Conservation (phyloP, 2,329 filamentous ascomycete species). For the Conoideocrella luteorostrata region DNA sequence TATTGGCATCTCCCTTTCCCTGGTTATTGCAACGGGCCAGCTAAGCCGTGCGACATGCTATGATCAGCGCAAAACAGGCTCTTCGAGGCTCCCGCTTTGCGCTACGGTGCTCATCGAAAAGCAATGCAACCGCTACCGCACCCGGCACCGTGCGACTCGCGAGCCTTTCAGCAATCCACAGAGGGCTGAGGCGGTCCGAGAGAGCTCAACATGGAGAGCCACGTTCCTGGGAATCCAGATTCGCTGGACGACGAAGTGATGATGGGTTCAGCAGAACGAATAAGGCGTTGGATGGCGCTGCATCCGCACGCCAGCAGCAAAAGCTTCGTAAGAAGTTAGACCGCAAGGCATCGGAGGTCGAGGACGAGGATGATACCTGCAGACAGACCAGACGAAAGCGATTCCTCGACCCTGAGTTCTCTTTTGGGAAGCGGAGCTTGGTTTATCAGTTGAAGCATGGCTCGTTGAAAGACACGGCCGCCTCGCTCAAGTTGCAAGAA, state of each 20-base stretch:
- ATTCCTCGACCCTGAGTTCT: constrained; percentile 42
- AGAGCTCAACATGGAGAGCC: constrained; percentile 21
- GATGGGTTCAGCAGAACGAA: constrained; percentile 11
- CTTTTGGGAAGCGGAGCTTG: constrained; percentile 49
- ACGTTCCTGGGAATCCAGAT: constrained; percentile 10
- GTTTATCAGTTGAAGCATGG: constrained; percentile 49
- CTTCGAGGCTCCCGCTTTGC: constrained; percentile 16
- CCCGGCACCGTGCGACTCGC: constrained; percentile 18
- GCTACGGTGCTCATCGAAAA: constrained; percentile 4
- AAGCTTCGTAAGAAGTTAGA: constrained; percentile 49
- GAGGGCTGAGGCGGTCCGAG: constrained; percentile 52
- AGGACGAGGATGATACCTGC: constrained; percentile 23
- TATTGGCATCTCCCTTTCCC: constrained; percentile 1
- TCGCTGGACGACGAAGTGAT: constrained; percentile 12
- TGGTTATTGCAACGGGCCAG: constrained; percentile 2
- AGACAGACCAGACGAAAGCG: constrained; percentile 42
- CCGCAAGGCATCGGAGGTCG: constrained; percentile 29
- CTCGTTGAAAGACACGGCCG: constrained; percentile 21
- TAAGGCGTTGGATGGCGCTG: constrained; percentile 23
- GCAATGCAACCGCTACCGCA: not conserved
- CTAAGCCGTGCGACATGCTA: constrained; percentile 16
- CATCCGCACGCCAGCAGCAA: constrained; percentile 25
- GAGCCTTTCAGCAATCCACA: constrained; percentile 60
- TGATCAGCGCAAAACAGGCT: constrained; percentile 21
- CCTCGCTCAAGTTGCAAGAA: constrained; percentile 18